These are phyloP conservation scores for Colletotrichum zoysiae DNA, from an alignment of 2,329 filamentous ascomycete species.

Conservation along the genomic window DNA sequence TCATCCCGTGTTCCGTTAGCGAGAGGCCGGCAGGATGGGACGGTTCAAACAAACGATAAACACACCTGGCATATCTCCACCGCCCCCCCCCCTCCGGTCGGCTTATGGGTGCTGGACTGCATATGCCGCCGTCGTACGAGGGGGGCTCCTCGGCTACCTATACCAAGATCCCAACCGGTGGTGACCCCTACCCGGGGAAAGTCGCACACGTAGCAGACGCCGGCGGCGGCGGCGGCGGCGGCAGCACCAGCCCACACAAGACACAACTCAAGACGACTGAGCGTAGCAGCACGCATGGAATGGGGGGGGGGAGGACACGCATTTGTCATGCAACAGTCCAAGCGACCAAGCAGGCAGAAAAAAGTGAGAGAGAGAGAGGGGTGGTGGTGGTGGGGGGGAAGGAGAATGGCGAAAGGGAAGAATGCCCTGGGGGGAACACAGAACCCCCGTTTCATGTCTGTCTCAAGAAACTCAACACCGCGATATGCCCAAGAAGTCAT, in stretches of 20 bases:
- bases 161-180: background rate
- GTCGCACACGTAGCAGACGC: constrained; percentile 6
- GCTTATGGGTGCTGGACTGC: background rate
- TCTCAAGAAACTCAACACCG: constrained; percentile 33
- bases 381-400: too few relatives aligned
- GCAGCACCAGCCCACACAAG: background rate
- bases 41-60: constrained; percentile 37
- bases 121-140: background rate
- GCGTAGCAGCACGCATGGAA: constrained; percentile 13
- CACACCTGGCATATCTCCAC: constrained; percentile 36
- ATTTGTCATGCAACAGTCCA: constrained; percentile 41
- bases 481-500: background rate
- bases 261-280: background rate
- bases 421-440: background rate
- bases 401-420: background rate
- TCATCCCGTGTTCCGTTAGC: constrained; percentile 38
- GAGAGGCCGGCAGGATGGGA: constrained; percentile 18
- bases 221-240: background rate
- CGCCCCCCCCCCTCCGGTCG: too few relatives aligned
- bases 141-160: background rate
- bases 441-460: constrained; percentile 39
- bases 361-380: background rate
- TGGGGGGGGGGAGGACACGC: background rate
- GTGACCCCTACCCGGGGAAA: background rate
- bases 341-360: constrained; percentile 9